Conservation (phyloP, 1,284 basidiomycete species). For the Sutorius eximius region DNA sequence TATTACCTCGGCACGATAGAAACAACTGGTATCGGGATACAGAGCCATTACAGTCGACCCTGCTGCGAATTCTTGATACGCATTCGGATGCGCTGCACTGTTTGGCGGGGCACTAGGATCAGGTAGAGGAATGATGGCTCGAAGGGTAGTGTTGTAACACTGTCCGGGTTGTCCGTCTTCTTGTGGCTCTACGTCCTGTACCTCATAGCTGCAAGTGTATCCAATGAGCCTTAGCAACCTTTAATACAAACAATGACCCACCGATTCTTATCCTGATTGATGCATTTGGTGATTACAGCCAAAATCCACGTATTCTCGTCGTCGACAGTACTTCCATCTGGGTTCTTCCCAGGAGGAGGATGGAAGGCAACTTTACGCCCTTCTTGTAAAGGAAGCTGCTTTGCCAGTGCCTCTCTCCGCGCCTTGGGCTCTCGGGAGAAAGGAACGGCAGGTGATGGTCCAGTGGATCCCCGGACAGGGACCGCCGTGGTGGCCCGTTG, state of each 20-base stretch:
- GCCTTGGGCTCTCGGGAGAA: conserved; percentile 67
- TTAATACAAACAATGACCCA: conserved; percentile 21
- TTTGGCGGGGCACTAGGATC: conserved; percentile 60
- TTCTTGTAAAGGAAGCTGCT: conserved; percentile 65
- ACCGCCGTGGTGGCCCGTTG: conserved; percentile 51
- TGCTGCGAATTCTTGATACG: conserved; percentile 69
- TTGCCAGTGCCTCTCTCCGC: conserved; percentile 57
- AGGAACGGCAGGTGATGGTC: conserved; percentile 50
- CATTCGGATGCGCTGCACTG: conserved; percentile 60
- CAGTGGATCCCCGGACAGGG: conserved; percentile 49
- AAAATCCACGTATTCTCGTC: conserved; percentile 81
- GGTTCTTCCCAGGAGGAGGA: conserved; percentile 54
- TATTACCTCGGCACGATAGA: conserved; percentile 80
- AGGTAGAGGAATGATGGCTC: conserved; percentile 73
- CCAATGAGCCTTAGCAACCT: conserved; percentile 1
- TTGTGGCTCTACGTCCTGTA: conserved; percentile 77
- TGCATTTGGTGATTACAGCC: conserved; percentile 68
- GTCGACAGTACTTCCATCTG: conserved; percentile 45
- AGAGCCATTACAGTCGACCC: conserved; percentile 77
- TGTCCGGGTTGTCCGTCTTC: conserved; percentile 72
- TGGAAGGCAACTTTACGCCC: conserved; percentile 79
- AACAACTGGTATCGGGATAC: conserved; percentile 84
- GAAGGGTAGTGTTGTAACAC: conserved; percentile 67
- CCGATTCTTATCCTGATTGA: conserved; percentile 69
- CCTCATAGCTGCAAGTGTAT: conserved; percentile 60